A percentile compares a stretch with the other conserved stretches of the same genome.
Conservation (phyloP, 2,329 filamentous ascomycete species). For the Incumbomyces delicatus region DNA sequence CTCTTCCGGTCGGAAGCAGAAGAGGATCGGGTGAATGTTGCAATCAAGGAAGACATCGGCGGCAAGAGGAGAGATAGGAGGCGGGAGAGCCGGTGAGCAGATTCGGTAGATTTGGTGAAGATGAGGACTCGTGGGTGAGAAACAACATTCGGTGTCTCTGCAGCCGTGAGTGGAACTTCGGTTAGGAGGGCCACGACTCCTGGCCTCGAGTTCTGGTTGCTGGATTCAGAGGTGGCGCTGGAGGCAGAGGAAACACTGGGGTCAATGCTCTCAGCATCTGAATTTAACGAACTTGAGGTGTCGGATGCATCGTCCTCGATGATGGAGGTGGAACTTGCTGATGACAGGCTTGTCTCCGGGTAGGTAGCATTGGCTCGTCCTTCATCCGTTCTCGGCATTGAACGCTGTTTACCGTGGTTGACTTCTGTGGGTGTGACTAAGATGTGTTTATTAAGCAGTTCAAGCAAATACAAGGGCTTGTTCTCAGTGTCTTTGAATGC, state of each 20-base stretch:
- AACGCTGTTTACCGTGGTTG: background rate
- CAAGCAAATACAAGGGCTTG: conserved; percentile 77
- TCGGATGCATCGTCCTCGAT: conserved; percentile 16
- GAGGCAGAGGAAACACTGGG: conserved; percentile 22
- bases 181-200: conserved; percentile 57
- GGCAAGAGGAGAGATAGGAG: conserved; percentile 76
- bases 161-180: conserved; percentile 62
- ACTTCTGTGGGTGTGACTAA: background rate
- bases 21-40: conserved; percentile 63
- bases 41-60: conserved; percentile 82
- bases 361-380: conserved; percentile 15
- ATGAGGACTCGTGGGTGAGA: conserved; percentile 67
- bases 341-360: conserved; percentile 18
- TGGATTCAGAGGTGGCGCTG: conserved; percentile 24
- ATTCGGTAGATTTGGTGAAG: conserved; percentile 86
- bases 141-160: no score
- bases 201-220: conserved; percentile 24
- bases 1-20: conserved; percentile 51
- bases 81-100: conserved; percentile 81
- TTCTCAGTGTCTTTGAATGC: conserved; percentile 59
- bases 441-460: conserved; percentile 55
- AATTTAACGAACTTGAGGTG: no score
- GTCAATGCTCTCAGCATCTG: no score
- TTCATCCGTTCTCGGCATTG: background rate
- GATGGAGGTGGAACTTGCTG: conserved; percentile 25